Percentiles rank a stretch among this genome's conserved stretches.
phyloP scores from a whole-genome alignment of 2,329 filamentous ascomycete species.

The Metarhizium rileyi region DNA sequence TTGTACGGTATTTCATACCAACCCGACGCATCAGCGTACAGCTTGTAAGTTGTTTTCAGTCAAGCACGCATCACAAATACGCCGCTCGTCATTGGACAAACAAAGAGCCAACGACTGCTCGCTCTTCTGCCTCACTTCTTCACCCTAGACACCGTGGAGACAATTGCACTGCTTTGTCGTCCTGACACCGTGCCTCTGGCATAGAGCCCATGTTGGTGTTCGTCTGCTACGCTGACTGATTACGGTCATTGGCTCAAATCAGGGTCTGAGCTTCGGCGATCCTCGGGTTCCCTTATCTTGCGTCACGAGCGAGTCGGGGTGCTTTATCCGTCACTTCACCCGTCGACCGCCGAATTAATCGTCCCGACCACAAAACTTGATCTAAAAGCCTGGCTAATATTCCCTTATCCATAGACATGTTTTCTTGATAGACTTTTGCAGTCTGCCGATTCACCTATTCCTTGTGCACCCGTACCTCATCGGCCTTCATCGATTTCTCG shows the following conservation, averaged over 20 bases:
- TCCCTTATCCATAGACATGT: neutral
- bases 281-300: constrained; percentile 6
- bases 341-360: neutral
- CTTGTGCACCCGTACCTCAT: neutral
- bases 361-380: constrained; percentile 1
- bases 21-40: constrained; percentile 3
- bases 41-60: constrained; percentile 4
- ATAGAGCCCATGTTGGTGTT: neutral
- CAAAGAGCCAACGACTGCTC: neutral
- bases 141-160: neutral
- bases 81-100: neutral
- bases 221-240: too few relatives aligned
- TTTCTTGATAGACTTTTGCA: neutral
- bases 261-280: neutral
- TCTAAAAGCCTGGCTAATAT: constrained; percentile 2
- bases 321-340: constrained; percentile 6
- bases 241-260: neutral
- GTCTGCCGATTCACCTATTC: neutral
- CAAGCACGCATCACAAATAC: neutral
- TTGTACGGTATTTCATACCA: neutral
- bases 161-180: neutral
- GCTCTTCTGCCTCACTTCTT: neutral
- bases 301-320: neutral
- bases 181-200: neutral
- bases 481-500: neutral